Evolutionary conservation across 805 yeast genomes (phyloP), one percentile per base, ranked within the genome.

Genomic region (Jamesozyma piceae): DNA sequence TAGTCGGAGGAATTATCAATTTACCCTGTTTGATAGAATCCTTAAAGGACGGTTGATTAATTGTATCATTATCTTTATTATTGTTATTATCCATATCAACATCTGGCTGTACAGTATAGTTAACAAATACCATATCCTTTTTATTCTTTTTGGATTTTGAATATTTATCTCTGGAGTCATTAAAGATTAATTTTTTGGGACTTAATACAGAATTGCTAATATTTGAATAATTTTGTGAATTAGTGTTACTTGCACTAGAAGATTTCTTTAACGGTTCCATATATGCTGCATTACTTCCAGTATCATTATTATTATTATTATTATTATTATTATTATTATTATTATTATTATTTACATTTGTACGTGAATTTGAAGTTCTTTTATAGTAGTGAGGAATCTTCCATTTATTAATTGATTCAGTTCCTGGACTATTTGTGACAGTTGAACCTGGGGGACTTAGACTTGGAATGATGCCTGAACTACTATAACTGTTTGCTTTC

Each of bases 311-410:
- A 35, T 24, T 38, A 9, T 15, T 17, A 24, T 26, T 38, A 9
- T 6, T 31, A 13, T 9, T 9, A 31, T 31, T 13, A 11, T 10
- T 15, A 15, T 35, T 14, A 18, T 11, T n/a, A 24, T 35, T 22
- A n/a, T 35, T 26, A 5, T 26, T 24, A 6, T 3, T 8, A 18
- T 18, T 28, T 21, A 9, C 3, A 22, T 20, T 39, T 1, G 44
- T 30, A 19, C 18, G 24, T 3, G 43, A 27, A 14, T 20, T 22
- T 28, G 35, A 14, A 2, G 55, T 48, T 40, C 62, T 53, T 27
- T 59, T 52, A 40, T 60, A 60, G 39, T 60, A 60, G 43, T 60
- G 64, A 10, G 64, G 64, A 26, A 60, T 60, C 43, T 58, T 60
- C 64, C 64, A 60, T 43, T 57, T 60, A 41, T 51, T 58, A 21